Conservation (phyloP, 257 asterid genomes). For the Plectranthus barbatus region DNA sequence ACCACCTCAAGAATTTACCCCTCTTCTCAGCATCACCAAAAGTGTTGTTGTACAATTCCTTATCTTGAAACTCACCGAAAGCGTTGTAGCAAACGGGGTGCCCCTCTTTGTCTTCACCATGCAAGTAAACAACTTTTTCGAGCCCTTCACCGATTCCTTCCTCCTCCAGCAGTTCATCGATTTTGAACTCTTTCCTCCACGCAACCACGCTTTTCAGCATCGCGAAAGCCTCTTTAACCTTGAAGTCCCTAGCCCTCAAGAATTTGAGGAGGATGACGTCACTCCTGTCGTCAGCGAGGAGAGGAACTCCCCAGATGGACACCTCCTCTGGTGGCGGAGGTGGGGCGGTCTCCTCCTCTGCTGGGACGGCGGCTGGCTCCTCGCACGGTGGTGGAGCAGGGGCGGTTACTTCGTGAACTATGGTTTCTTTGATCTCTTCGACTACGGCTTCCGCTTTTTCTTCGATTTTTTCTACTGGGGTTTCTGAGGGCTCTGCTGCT, state of each 20-base stretch:
- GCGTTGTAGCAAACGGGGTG: too few relatives aligned
- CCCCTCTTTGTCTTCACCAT: too few relatives aligned
- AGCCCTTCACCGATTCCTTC: too few relatives aligned
- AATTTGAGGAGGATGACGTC: conserved; percentile 64
- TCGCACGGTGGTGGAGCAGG: conserved; percentile 37
- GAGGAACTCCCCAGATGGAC: conserved; percentile 75
- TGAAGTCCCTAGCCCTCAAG: conserved; percentile 65
- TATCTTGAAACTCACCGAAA: too few relatives aligned
- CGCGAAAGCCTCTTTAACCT: conserved; percentile 25
- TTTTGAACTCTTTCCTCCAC: too few relatives aligned
- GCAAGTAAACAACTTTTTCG: too few relatives aligned
- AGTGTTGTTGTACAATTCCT: too few relatives aligned
- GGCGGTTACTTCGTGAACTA: conserved; percentile 66
- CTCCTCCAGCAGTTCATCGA: too few relatives aligned
- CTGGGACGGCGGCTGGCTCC: conserved; percentile 27
- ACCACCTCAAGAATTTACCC: too few relatives aligned
- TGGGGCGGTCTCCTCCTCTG: conserved; percentile 23
- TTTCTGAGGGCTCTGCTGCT: conserved; percentile 18
- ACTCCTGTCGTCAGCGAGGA: conserved; percentile 52
- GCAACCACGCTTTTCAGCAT: too few relatives aligned
- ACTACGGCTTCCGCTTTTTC: conserved; percentile 38
- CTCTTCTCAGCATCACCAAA: too few relatives aligned
- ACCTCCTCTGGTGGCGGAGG: conserved; percentile 66
- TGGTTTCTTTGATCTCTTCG: conserved; percentile 79
- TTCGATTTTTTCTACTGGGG: conserved; percentile 17